phyloP scores from a whole-genome alignment of 257 asterid genomes.

The Ehretia macrophylla region DNA sequence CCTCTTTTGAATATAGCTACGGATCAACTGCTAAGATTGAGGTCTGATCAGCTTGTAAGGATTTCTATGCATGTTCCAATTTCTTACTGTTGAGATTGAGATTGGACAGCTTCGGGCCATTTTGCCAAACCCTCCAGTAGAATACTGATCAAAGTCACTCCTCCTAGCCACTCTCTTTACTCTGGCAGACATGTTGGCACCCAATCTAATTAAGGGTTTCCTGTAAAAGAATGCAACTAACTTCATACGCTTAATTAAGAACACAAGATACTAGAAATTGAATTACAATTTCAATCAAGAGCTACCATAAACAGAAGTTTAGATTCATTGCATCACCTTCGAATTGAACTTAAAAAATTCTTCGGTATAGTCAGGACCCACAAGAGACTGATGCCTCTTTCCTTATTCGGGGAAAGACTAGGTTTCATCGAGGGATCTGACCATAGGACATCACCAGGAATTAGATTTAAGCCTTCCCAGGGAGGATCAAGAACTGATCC shows the following conservation, averaged over 20 bases:
- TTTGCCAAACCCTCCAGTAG: conserved; percentile 43
- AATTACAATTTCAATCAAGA: not conserved
- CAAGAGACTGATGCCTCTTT: conserved; percentile 92
- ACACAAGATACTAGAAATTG: too few relatives aligned
- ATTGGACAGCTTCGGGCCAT: too few relatives aligned
- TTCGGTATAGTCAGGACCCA: conserved; percentile 97
- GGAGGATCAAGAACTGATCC: conserved; percentile 98
- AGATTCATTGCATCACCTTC: conserved; percentile 46
- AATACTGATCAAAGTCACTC: conserved; percentile 72
- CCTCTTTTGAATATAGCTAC: conserved; percentile 74
- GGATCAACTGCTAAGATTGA: conserved; percentile 98
- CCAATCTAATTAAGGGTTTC: conserved; percentile 77
- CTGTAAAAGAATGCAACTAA: conserved; percentile 24
- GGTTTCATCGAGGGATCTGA: conserved; percentile 87
- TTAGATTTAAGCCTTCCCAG: conserved; percentile 91
- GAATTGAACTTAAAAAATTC: conserved; percentile 31
- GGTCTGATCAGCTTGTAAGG: conserved; percentile 74
- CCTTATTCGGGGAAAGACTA: conserved; percentile 87
- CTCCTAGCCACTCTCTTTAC: conserved; percentile 71
- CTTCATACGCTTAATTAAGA: too few relatives aligned
- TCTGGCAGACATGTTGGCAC: conserved; percentile 98
- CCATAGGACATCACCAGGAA: conserved; percentile 98
- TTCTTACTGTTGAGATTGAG: conserved; percentile 81
- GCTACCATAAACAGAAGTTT: not conserved
- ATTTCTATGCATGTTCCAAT: conserved; percentile 92